Evolutionary conservation across 2,329 filamentous ascomycete species (phyloP).

Genomic region (Pestalotiopsis sp.): DNA sequence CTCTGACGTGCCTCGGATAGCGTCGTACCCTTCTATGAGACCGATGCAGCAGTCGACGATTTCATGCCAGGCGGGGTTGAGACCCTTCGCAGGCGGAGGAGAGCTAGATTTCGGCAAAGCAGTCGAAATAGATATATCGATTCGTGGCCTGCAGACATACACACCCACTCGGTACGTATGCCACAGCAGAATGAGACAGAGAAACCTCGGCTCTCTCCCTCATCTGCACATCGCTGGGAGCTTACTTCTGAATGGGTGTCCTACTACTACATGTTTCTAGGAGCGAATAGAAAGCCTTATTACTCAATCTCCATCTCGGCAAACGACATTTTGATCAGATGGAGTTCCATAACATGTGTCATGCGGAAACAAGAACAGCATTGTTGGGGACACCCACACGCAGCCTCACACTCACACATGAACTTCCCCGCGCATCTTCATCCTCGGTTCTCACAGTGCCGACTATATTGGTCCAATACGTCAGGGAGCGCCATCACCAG

Average conservation of each 20-base stretch:
- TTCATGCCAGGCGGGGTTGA: neutral
- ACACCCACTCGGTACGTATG: neutral
- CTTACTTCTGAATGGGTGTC: slow-evolving; percentile 1
- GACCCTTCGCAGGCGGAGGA: neutral
- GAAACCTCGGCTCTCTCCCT: neutral
- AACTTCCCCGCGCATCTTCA: neutral
- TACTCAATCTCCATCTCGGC: neutral
- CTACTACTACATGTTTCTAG: neutral
- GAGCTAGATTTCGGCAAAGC: neutral
- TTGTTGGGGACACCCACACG: neutral
- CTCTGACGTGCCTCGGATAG: neutral
- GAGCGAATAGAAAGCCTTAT: neutral
- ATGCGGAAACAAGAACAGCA: neutral
- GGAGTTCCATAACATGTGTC: neutral
- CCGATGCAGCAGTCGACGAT: neutral
- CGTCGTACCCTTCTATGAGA: neutral
- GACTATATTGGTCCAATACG: neutral
- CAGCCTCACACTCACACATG: neutral
- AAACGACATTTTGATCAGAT: neutral
- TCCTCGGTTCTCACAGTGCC: neutral
- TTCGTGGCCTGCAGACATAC: neutral
- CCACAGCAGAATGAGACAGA: neutral
- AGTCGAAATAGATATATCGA: neutral
- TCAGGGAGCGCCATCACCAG: neutral
- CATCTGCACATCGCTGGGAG: neutral